Evolutionary conservation across 2,329 filamentous ascomycete species (phyloP).

Genomic region (Colletotrichum cereale): DNA sequence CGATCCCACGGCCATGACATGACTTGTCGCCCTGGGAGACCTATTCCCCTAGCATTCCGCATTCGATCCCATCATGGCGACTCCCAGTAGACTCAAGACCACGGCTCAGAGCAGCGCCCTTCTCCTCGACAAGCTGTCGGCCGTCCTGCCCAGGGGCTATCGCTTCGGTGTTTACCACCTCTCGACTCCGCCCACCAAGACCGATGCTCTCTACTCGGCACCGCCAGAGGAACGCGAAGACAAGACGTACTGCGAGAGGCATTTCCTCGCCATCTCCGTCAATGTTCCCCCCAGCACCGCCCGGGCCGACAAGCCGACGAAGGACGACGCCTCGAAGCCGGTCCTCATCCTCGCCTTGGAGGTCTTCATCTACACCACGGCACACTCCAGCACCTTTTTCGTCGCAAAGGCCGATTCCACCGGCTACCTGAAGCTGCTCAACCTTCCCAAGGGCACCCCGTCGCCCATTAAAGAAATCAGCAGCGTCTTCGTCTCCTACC

Average conservation of each 20-base stretch:
- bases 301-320: conserved; percentile 8
- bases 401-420: conserved; percentile 98
- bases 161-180: conserved; percentile 84
- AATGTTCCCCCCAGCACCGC: conserved; percentile 45
- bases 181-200: conserved; percentile 83
- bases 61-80: conserved; percentile 43
- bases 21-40: neutral
- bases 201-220: conserved; percentile 82
- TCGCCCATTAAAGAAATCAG: conserved; percentile 83
- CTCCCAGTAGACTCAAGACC: conserved; percentile 27
- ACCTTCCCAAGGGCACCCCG: conserved; percentile 70
- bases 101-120: conserved; percentile 45
- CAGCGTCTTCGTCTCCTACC: conserved; percentile 79
- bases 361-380: conserved; percentile 87
- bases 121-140: conserved; percentile 57
- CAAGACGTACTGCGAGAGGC: conserved; percentile 86
- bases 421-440: conserved; percentile 80
- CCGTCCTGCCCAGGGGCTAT: conserved; percentile 65
- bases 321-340: conserved; percentile 50
- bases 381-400: conserved; percentile 86
- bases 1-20: conserved; percentile 17
- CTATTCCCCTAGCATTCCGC: neutral
- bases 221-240: conserved; percentile 79
- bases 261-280: conserved; percentile 74
- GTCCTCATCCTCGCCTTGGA: conserved; percentile 88